Evolutionary conservation across 331 rosid species (phyloP).

Genomic region (Erythrophleum ivorense): DNA sequence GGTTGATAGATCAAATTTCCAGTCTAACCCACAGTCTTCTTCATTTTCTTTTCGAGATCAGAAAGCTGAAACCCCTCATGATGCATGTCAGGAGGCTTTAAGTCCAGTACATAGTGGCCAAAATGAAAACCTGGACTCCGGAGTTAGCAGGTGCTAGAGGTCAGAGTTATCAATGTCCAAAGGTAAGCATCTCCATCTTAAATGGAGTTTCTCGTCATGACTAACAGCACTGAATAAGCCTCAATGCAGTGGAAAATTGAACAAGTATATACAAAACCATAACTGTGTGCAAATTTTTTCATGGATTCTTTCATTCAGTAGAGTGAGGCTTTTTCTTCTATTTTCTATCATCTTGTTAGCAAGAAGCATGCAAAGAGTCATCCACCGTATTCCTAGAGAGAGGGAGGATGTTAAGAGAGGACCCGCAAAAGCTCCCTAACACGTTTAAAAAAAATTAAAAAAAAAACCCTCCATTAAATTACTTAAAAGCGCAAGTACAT

Average conservation of each 20-base stretch:
- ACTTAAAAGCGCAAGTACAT: not conserved
- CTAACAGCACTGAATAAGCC: not conserved
- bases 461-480: not conserved
- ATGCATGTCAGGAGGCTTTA: conserved; percentile 1
- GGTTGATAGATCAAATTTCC: not conserved
- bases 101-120: conserved; percentile 4
- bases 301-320: not conserved
- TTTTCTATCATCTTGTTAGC: conserved; percentile 14
- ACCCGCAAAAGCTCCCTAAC: conserved; percentile 4
- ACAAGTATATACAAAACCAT: conserved; percentile 26
- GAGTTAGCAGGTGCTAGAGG: not conserved
- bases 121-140: conserved; percentile 21
- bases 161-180: not conserved
- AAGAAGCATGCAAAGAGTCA: not conserved
- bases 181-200: conserved; percentile 18
- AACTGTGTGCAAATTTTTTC: not conserved
- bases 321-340: not conserved
- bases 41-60: not conserved
- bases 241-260: not conserved
- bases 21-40: not conserved
- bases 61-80: conserved; percentile 1
- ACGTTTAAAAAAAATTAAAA: not conserved
- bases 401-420: not conserved
- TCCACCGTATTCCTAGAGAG: conserved; percentile 1
- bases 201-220: conserved; percentile 7